A percentile compares a stretch with the other conserved stretches of the same genome.
These are phyloP conservation scores for Halophytophthora polymorphica DNA, from an alignment of 352 stramenopile species.

Conservation along the genomic window DNA sequence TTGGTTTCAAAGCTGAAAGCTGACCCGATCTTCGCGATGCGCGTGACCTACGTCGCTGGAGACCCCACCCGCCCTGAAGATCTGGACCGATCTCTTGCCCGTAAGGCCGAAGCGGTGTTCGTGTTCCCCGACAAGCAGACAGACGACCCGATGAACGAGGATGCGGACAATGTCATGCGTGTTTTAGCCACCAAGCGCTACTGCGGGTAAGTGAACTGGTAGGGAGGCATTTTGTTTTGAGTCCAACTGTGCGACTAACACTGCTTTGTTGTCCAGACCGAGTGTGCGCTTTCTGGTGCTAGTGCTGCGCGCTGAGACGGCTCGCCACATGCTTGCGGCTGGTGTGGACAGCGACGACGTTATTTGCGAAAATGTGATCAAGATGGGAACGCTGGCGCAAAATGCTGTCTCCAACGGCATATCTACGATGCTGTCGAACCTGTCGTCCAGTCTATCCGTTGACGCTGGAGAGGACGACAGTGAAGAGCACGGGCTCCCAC, in stretches of 20 bases:
- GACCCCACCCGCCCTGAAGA: slow-evolving; percentile 68
- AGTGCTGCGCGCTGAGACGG: slow-evolving; percentile 70
- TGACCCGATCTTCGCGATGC: slow-evolving; percentile 75
- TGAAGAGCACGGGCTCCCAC: slow-evolving; percentile 7
- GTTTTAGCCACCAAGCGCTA: slow-evolving; percentile 69
- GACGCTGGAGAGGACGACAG: slow-evolving; percentile 25
- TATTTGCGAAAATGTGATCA: slow-evolving; percentile 87
- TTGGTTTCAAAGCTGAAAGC: slow-evolving; percentile 70
- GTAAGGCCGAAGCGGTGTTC: slow-evolving; percentile 66
- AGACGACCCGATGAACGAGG: slow-evolving; percentile 64
- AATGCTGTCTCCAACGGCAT: slow-evolving; percentile 70
- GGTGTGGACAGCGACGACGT: slow-evolving; percentile 77
- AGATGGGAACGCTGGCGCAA: slow-evolving; percentile 84
- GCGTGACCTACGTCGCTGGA: slow-evolving; percentile 80
- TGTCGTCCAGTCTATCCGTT: slow-evolving; percentile 75
- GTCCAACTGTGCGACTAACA: slow-evolving; percentile 1
- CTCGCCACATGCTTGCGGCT: slow-evolving; percentile 74
- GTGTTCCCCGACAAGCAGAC: slow-evolving; percentile 85
- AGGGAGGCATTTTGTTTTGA: not conserved
- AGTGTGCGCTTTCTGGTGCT: slow-evolving; percentile 72
- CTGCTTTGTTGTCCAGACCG: slow-evolving; percentile 26
- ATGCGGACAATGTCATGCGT: slow-evolving; percentile 85
- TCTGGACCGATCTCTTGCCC: slow-evolving; percentile 59
- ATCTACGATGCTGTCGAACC: slow-evolving; percentile 83
- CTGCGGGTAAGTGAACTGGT: slow-evolving; percentile 42